Conservation (phyloP, 2,329 filamentous ascomycete genomes). For the Nothophoma quercina region DNA sequence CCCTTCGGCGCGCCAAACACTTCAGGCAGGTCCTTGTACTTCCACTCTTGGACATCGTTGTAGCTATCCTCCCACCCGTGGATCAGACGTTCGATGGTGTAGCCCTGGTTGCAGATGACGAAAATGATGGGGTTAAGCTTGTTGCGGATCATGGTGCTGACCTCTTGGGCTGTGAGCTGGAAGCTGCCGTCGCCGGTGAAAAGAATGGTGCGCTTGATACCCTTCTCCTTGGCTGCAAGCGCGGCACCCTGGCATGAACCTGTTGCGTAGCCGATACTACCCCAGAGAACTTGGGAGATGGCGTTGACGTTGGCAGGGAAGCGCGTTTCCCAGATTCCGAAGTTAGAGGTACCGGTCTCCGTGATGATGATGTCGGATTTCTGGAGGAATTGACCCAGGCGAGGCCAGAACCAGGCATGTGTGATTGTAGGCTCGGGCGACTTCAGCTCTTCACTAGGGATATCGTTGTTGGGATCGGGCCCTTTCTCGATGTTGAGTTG, state of each 20-base stretch:
- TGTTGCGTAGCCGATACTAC: slow-evolving; percentile 71
- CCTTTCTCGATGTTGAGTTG: slow-evolving; percentile 64
- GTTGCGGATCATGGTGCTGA: slow-evolving; percentile 83
- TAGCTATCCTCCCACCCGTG: slow-evolving; percentile 82
- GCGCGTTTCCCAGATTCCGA: slow-evolving; percentile 84
- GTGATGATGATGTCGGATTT: slow-evolving; percentile 81
- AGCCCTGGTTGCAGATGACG: slow-evolving; percentile 86
- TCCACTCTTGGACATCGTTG: slow-evolving; percentile 82
- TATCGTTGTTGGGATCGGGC: slow-evolving; percentile 63
- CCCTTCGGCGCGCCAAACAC: slow-evolving; percentile 71
- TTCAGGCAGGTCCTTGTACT: slow-evolving; percentile 71
- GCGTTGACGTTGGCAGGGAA: slow-evolving; percentile 82
- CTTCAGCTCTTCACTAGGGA: slow-evolving; percentile 47
- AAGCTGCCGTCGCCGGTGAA: slow-evolving; percentile 91
- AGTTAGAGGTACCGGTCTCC: slow-evolving; percentile 87
- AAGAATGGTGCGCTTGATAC: slow-evolving; percentile 72
- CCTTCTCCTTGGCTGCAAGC: slow-evolving; percentile 73
- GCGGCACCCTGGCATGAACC: slow-evolving; percentile 73
- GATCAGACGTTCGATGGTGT: slow-evolving; percentile 88
- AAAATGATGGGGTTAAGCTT: slow-evolving; percentile 81
- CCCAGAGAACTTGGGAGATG: slow-evolving; percentile 80
- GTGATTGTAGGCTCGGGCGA: slow-evolving; percentile 60
- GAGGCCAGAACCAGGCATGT: slow-evolving; percentile 80
- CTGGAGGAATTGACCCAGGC: slow-evolving; percentile 74
- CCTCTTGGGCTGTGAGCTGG: slow-evolving; percentile 83